Evolutionary conservation across 257 asterid species (phyloP), one percentile per base, ranked within the genome.

Genomic region (Fraxinus cuspidata): DNA sequence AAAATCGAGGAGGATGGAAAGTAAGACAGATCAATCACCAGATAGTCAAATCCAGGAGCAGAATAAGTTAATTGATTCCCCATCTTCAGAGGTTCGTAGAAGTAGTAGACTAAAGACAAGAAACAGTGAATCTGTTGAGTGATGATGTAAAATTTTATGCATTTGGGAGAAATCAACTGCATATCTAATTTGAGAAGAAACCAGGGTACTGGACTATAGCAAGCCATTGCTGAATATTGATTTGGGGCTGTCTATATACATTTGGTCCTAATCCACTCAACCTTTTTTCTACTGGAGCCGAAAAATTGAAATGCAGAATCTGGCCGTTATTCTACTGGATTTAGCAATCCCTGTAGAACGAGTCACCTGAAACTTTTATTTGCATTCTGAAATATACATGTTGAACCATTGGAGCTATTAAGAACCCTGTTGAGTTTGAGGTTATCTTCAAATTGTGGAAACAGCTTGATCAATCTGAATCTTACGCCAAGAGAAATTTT

Each of bases 31-130:
- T 74, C 83, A 78, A 71, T 77, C 68, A n/a, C 70, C 5, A 21
- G 72, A n/a, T 19, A 23, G 19, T 13, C 79, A 47, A 38, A 10
- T 70, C 15, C 58, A 71, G 76, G 63, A 74, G 80, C 83, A 32
- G 73, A 82, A 77, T 9, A 23, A 31, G 75, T 75, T 3, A 74
- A 83, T 53, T 28, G 80, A 80, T 75, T 68, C 56, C 28, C 76
- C 73, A 75, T 71, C 86, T 71, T 75, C 77, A 32, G 78, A 81
- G 35, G 76, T 49, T 10, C 85, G 79, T 64, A 81, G 81, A 80
- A 86, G 83, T 77, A 74, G 78, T 80, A 74, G 85, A 67, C 42
- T 87, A 79, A 84, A 76, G 75, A 44, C 74, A 27, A 78, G 82
- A 78, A 81, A 60, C 72, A 71, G 82, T 65, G 78, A 58, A 34